These are phyloP conservation scores for Cutaneotrichosporon daszewskae DNA, from an alignment of 1,284 basidiomycete species.

Conservation along the genomic window DNA sequence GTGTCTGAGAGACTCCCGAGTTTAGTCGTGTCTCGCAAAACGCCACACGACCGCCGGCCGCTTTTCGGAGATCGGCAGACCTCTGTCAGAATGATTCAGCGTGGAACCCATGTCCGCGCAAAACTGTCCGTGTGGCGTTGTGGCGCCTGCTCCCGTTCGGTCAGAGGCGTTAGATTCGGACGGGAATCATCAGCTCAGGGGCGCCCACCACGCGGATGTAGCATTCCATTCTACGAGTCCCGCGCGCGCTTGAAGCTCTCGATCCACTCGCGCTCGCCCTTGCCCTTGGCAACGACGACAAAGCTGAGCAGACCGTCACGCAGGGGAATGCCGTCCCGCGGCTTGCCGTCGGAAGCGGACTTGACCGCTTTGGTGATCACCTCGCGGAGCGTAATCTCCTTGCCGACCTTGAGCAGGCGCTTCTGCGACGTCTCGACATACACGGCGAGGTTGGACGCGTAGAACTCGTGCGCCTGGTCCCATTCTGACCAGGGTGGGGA, in stretches of 20 bases:
- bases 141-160: too few relatives aligned
- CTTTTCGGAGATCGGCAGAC: too few relatives aligned
- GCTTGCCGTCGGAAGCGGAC: slow-evolving; percentile 53
- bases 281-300: slow-evolving; percentile 75
- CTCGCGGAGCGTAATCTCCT: slow-evolving; percentile 75
- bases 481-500: slow-evolving; percentile 58
- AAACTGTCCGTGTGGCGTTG: too few relatives aligned
- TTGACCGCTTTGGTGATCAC: slow-evolving; percentile 58
- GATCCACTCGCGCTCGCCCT: slow-evolving; percentile 79
- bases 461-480: slow-evolving; percentile 73
- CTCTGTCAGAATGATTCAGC: too few relatives aligned
- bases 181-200: too few relatives aligned
- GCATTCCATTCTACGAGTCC: too few relatives aligned
- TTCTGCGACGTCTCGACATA: slow-evolving; percentile 75
- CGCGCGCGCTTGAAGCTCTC: slow-evolving; percentile 68
- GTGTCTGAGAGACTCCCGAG: too few relatives aligned
- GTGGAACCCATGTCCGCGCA: too few relatives aligned
- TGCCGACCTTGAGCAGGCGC: slow-evolving; percentile 80
- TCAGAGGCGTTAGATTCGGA: too few relatives aligned
- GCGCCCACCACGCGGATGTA: too few relatives aligned
- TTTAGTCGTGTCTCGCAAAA: too few relatives aligned
- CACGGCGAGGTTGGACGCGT: slow-evolving; percentile 60
- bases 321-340: slow-evolving; percentile 73
- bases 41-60: too few relatives aligned
- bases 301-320: slow-evolving; percentile 82